Evolutionary conservation across 306 rosid species (phyloP).

Genomic region (Trifolium subterraneum): DNA sequence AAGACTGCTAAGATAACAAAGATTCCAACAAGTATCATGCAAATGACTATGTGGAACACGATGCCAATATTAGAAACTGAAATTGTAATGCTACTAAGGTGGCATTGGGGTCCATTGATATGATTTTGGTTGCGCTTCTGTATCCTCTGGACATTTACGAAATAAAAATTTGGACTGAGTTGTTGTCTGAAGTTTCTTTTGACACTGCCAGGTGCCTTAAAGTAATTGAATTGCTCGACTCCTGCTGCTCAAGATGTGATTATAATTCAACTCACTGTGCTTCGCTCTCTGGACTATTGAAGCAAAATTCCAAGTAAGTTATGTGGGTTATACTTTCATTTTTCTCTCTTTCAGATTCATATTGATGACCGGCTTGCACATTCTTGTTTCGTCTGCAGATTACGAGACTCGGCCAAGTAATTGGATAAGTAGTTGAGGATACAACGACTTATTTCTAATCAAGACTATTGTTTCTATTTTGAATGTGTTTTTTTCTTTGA

Average conservation of each 20-base stretch:
- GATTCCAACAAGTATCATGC: neutral
- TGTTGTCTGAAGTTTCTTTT: conserved; percentile 19
- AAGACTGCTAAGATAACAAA: neutral
- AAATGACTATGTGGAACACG: neutral
- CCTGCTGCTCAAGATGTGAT: conserved; percentile 75
- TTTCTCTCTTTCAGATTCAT: neutral
- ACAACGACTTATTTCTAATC: neutral
- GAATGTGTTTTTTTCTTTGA: neutral
- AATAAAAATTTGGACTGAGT: neutral
- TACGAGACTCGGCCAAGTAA: neutral
- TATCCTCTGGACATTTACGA: neutral
- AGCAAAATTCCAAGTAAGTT: conserved; percentile 61
- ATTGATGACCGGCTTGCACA: neutral
- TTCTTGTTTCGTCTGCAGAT: conserved; percentile 7
- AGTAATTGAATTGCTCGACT: conserved; percentile 71
- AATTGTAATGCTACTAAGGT: neutral
- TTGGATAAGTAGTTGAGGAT: neutral
- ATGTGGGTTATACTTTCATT: conserved; percentile 19
- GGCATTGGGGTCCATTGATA: neutral
- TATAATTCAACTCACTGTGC: conserved; percentile 88
- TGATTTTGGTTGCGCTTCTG: neutral
- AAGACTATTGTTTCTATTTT: neutral
- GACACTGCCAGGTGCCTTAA: conserved; percentile 61
- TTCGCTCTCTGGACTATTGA: conserved; percentile 83
- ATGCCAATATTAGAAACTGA: neutral